Evolutionary conservation across 2,329 filamentous ascomycete genomes (phyloP), one percentile per base, ranked within the genome.

Genomic region (Colletotrichum ledebouriae): DNA sequence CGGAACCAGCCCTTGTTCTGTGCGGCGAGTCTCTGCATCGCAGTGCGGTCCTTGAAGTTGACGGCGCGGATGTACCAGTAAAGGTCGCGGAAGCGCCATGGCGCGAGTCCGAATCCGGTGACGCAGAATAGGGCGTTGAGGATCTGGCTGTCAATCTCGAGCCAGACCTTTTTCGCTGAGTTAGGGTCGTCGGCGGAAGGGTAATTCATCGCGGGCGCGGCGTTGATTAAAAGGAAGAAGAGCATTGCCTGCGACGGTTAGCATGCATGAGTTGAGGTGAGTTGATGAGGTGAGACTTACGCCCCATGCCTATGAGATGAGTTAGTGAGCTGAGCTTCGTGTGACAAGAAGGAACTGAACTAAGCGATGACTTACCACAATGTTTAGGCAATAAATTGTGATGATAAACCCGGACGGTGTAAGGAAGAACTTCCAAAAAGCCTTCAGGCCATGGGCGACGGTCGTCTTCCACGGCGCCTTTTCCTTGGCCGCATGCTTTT

Each of bases 111-210:
- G 72, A 97, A 95, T 0, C 90, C 93, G 1, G 93, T 94, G 3
- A 97, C 90, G 78, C 93, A 96, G 84, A 97, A 97, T 1, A 97
- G 86, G 0, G 86, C 91, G 74, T 94, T 97, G 39, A 71, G 62
- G 59, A 71, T 70, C 59, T 71, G 69, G 22, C 61, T 67, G 44
- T 17, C 37, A 33, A 71, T 71, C 13, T 71, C 67, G 4, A 71
- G 25, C 67, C 71, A 73, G 6, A 64, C 72, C 17, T 72, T 73
- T 42, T 71, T 71, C 9, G 71, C 69, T 2, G 71, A 72, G 25
- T 65, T 62, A 25, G 61, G 44, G 63, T 70, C 71, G 59, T 72
- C 63, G 44, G 69, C 69, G 25, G 56, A 59, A 1, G 71, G 71
- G 17, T 71, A 46, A 13, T 70, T 71, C 71, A 73, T 73, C 4